phyloP scores from a whole-genome alignment of 352 stramenopile genomes.

The Phytopythium litorale region DNA sequence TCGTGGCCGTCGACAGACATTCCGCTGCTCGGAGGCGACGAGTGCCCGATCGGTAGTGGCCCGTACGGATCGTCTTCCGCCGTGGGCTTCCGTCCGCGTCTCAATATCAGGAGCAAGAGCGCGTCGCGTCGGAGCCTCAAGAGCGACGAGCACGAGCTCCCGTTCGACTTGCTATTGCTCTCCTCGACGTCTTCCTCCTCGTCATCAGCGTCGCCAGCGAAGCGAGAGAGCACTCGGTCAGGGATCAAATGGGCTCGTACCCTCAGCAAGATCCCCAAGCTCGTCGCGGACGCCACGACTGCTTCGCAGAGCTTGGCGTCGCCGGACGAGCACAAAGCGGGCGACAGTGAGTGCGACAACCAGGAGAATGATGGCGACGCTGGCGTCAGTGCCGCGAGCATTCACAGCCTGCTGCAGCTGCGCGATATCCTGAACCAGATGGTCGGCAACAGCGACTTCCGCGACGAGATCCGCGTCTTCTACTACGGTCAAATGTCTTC shows the following conservation, averaged over 20 bases:
- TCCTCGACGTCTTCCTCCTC: neutral
- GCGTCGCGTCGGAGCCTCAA: slow-evolving; percentile 2
- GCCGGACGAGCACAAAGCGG: neutral
- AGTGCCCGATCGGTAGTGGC: slow-evolving; percentile 20
- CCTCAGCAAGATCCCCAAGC: slow-evolving; percentile 34
- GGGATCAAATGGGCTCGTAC: slow-evolving; percentile 30
- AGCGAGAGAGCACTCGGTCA: slow-evolving; percentile 1
- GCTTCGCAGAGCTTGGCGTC: neutral
- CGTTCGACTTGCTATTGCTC: neutral
- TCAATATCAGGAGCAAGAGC: neutral
- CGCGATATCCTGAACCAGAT: slow-evolving; percentile 51
- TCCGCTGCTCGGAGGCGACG: slow-evolving; percentile 8
- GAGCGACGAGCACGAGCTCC: neutral
- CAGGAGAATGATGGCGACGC: slow-evolving; percentile 18
- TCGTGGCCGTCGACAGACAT: neutral
- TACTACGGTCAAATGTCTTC: slow-evolving; percentile 29
- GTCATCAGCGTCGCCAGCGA: neutral
- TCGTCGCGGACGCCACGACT: slow-evolving; percentile 34
- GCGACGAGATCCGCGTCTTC: slow-evolving; percentile 48
- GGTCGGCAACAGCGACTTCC: slow-evolving; percentile 41
- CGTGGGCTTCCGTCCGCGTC: slow-evolving; percentile 18
- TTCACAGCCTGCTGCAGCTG: slow-evolving; percentile 3
- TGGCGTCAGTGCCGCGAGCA: slow-evolving; percentile 13
- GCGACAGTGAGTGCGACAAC: neutral
- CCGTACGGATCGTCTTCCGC: slow-evolving; percentile 33